Percentiles rank a stretch among this genome's conserved stretches.
Evolutionary conservation across 257 asterid species (phyloP).

Genomic region (Leptodermis oblonga): DNA sequence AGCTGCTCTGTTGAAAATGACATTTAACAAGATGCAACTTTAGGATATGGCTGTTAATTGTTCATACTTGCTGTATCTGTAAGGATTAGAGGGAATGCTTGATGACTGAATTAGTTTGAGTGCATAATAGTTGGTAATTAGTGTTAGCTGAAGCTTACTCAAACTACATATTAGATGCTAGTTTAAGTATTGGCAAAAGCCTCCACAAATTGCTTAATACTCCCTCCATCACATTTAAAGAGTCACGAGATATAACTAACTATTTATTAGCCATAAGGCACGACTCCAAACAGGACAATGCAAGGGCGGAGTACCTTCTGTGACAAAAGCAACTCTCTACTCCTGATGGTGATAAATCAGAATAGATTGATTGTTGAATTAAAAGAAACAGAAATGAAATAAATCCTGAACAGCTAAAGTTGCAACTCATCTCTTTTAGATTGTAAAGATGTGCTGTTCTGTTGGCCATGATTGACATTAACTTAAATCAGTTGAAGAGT

Average conservation of each 20-base stretch:
- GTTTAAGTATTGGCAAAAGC: not conserved
- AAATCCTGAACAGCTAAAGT: not conserved
- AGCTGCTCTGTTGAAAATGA: conserved; percentile 1
- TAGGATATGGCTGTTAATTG: not conserved
- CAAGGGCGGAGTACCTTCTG: too few species aligned
- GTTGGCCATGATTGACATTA: not conserved
- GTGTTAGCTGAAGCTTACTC: not conserved
- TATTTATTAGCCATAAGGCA: too few species aligned
- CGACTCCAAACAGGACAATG: too few species aligned
- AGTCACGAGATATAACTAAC: too few species aligned
- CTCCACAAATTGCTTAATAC: not conserved
- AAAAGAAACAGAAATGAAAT: not conserved
- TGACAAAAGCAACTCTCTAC: not conserved
- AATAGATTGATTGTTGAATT: not conserved
- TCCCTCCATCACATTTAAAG: not conserved
- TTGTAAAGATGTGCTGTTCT: not conserved
- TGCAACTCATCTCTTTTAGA: not conserved
- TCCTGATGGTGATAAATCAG: not conserved
- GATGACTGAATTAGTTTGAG: not conserved
- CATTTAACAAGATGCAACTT: not conserved
- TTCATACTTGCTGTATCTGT: not conserved
- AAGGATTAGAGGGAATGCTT: not conserved
- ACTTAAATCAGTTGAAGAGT: not conserved
- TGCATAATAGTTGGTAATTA: not conserved
- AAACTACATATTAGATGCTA: not conserved